A percentile compares a stretch with the other conserved stretches of the same genome.
These are phyloP conservation scores for Candida silvicultrix DNA, from an alignment of 805 yeast species.

Conservation along the genomic window DNA sequence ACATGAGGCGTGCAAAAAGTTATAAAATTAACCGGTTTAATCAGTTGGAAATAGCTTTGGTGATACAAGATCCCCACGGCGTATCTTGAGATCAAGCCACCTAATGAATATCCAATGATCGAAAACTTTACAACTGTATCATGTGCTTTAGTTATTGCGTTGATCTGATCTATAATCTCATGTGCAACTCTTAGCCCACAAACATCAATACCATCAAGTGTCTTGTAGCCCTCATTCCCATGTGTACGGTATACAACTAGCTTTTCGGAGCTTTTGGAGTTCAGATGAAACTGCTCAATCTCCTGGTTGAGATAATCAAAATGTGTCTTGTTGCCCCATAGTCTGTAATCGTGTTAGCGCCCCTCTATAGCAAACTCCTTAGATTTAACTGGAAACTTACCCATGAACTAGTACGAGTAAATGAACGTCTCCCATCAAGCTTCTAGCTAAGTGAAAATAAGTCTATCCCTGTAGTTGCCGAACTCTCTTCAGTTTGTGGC, in stretches of 20 bases:
- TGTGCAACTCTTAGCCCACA: slow-evolving; percentile 72
- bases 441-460: background rate
- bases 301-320: slow-evolving; percentile 53
- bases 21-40: slow-evolving; percentile 53
- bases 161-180: slow-evolving; percentile 47
- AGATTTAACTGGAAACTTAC: background rate
- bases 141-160: slow-evolving; percentile 14
- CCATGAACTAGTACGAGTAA: background rate
- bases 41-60: slow-evolving; percentile 42
- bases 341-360: no score
- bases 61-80: slow-evolving; percentile 65
- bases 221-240: slow-evolving; percentile 49
- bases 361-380: no score
- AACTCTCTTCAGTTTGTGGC: no score
- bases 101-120: slow-evolving; percentile 77
- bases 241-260: slow-evolving; percentile 17
- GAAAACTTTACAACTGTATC: slow-evolving; percentile 58
- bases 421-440: background rate
- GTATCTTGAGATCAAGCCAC: slow-evolving; percentile 76
- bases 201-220: slow-evolving; percentile 83
- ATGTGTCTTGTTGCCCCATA: slow-evolving; percentile 76
- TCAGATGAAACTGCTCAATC: slow-evolving; percentile 27
- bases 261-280: slow-evolving; percentile 14
- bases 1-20: slow-evolving; percentile 70
- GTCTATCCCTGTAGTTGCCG: no score